phyloP scores from a whole-genome alignment of 306 rosid species.

The Dicorynia guianensis region DNA sequence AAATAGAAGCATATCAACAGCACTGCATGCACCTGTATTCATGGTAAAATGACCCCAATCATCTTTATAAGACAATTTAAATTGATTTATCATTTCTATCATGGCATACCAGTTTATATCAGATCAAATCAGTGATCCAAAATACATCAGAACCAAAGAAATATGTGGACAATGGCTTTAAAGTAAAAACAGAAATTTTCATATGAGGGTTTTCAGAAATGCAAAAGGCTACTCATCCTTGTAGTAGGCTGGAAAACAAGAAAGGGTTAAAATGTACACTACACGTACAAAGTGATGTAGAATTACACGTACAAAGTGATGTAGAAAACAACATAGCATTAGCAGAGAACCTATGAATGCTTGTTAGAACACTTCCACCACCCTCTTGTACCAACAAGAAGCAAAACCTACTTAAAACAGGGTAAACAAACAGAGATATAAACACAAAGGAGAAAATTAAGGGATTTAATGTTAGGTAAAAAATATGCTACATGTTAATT shows the following conservation, averaged over 20 bases:
- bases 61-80: too few relatives aligned
- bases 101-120: not conserved
- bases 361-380: constrained; percentile 1
- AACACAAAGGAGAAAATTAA: not conserved
- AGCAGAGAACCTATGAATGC: not conserved
- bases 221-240: too few relatives aligned
- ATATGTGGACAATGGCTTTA: not conserved
- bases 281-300: too few relatives aligned
- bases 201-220: too few relatives aligned
- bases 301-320: too few relatives aligned
- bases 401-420: not conserved
- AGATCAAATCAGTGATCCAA: not conserved
- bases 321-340: too few relatives aligned
- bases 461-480: constrained; percentile 8
- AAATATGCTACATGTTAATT: constrained; percentile 22
- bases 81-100: not conserved
- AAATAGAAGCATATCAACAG: too few relatives aligned
- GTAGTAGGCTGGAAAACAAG: too few relatives aligned
- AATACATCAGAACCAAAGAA: not conserved
- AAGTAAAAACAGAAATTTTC: too few relatives aligned
- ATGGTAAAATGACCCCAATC: too few relatives aligned
- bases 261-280: too few relatives aligned
- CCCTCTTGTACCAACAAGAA: constrained; percentile 2
- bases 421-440: not conserved
- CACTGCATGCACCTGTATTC: too few relatives aligned